Conservation (phyloP, 2,329 filamentous ascomycete genomes). For the Lasiodiplodia sp. region DNA sequence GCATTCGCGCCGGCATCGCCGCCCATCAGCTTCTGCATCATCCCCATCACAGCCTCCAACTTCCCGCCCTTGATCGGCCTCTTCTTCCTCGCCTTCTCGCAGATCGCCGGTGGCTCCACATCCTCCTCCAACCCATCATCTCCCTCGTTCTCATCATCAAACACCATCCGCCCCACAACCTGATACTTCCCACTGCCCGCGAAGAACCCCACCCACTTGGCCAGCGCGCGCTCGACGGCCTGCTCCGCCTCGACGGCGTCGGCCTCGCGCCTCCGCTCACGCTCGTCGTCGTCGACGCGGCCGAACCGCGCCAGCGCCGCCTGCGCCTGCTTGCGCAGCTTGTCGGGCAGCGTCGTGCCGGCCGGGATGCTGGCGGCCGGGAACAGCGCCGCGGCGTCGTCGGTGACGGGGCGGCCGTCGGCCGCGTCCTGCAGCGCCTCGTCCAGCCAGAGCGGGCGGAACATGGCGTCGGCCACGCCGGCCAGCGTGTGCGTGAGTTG, state of each 20-base stretch:
- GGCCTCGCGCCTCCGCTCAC: conserved; percentile 33
- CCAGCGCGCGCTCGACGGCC: conserved; percentile 12
- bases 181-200: conserved; percentile 36
- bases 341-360: conserved; percentile 24
- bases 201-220: conserved; percentile 34
- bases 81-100: conserved; percentile 40
- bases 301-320: conserved; percentile 28
- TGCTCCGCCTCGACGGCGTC: conserved; percentile 33
- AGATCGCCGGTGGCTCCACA: conserved; percentile 29
- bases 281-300: conserved; percentile 33
- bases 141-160: conserved; percentile 31
- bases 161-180: conserved; percentile 36
- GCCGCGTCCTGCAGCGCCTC: conserved; percentile 35
- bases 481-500: conserved; percentile 39
- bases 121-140: conserved; percentile 32
- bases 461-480: conserved; percentile 37
- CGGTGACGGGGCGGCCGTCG: conserved; percentile 30
- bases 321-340: conserved; percentile 2
- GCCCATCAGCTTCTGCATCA: conserved; percentile 20
- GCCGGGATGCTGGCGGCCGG: background rate
- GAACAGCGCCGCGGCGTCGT: conserved; percentile 18
- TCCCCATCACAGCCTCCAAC: conserved; percentile 33
- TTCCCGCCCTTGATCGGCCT: conserved; percentile 40
- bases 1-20: background rate
- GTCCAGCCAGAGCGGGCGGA: conserved; percentile 39